Evolutionary conservation across 1,139 yeast genomes (phyloP).

Genomic region (Suhomyces kunorum): DNA sequence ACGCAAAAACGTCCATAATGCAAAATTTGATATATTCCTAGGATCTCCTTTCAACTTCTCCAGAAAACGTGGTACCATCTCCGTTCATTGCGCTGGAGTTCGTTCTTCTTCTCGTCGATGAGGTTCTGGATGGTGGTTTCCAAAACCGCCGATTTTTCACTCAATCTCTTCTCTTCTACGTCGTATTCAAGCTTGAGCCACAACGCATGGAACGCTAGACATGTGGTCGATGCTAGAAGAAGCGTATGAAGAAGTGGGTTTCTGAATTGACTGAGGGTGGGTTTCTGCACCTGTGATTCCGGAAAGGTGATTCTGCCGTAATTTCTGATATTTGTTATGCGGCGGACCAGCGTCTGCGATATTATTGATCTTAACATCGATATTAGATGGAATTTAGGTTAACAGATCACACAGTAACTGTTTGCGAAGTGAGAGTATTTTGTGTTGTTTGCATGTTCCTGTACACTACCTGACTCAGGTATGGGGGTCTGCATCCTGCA

Average conservation of each 20-base stretch:
- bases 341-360: not conserved
- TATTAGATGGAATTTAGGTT: too few relatives aligned
- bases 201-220: constrained; percentile 37
- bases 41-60: not conserved
- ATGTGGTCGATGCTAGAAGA: constrained; percentile 43
- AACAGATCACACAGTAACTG: too few relatives aligned
- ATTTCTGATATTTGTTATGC: not conserved
- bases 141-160: constrained; percentile 26
- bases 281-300: constrained; percentile 24
- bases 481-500: not conserved
- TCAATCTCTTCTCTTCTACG: constrained; percentile 30
- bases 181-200: constrained; percentile 37
- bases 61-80: constrained; percentile 32
- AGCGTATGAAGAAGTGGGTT: constrained; percentile 44
- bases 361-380: not conserved
- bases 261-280: constrained; percentile 39
- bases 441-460: not conserved
- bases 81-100: constrained; percentile 17
- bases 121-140: constrained; percentile 36
- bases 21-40: not conserved
- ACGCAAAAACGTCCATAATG: not conserved
- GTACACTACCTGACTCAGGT: not conserved
- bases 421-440: too few relatives aligned
- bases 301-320: constrained; percentile 11
- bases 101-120: constrained; percentile 31